These are phyloP conservation scores for Vaccinium vitisidaea DNA, from an alignment of 148 eudicot genomes.

Conservation along the genomic window DNA sequence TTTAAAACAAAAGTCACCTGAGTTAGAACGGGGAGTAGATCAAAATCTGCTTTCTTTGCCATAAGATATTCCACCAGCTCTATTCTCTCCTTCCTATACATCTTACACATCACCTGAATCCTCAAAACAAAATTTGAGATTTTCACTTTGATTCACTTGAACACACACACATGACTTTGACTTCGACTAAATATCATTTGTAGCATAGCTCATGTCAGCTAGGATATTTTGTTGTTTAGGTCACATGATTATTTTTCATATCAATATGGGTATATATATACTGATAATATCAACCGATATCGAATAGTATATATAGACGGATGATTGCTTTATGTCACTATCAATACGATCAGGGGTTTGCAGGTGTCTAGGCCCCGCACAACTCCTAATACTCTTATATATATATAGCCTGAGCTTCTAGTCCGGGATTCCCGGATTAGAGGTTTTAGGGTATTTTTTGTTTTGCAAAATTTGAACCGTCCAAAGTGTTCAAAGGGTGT, in stretches of 20 bases:
- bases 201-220: no score
- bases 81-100: conserved; percentile 36
- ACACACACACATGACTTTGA: not conserved
- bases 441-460: no score
- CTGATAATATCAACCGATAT: not conserved
- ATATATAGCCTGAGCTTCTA: no score
- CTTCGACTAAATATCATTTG: not conserved
- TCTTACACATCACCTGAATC: conserved; percentile 31
- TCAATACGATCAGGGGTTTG: not conserved
- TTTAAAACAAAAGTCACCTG: conserved; percentile 33
- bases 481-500: no score
- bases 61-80: conserved; percentile 49
- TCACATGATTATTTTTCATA: no score
- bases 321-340: not conserved
- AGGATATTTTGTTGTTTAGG: no score
- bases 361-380: no score
- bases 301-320: not conserved
- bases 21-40: conserved; percentile 23
- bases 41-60: conserved; percentile 20
- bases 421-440: no score
- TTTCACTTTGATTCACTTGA: not conserved
- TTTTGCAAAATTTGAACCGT: no score
- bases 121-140: not conserved
- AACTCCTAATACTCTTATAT: no score
- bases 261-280: no score